Evolutionary conservation across 2,329 filamentous ascomycete genomes (phyloP).

Genomic region (Helotiales sp.): DNA sequence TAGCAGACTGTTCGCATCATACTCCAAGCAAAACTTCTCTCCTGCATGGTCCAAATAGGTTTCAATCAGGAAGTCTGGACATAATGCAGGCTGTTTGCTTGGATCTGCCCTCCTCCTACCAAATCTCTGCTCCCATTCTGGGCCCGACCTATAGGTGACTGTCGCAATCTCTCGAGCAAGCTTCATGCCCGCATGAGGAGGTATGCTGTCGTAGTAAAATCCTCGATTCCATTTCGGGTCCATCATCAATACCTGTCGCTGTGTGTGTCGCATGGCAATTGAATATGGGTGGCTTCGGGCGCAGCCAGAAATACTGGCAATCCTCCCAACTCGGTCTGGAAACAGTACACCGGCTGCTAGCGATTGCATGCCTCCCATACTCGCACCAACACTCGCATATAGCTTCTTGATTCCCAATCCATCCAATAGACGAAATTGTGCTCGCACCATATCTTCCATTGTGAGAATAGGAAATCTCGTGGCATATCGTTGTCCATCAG

Average conservation of each 20-base stretch:
- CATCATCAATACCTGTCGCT: conserved; percentile 98
- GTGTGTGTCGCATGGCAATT: conserved; percentile 97
- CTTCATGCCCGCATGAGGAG: conserved; percentile 96
- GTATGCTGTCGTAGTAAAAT: conserved; percentile 86
- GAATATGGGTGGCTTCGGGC: conserved; percentile 95
- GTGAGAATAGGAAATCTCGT: conserved; percentile 95
- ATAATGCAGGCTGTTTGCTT: conserved; percentile 85
- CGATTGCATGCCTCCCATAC: conserved; percentile 98
- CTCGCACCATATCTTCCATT: conserved; percentile 95
- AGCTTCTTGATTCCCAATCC: conserved; percentile 72
- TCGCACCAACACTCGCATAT: conserved; percentile 90
- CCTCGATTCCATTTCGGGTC: conserved; percentile 96
- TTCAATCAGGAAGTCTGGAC: conserved; percentile 95
- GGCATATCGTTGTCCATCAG: conserved; percentile 84
- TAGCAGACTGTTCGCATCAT: conserved; percentile 91
- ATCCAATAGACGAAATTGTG: conserved; percentile 89
- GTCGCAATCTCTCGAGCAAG: conserved; percentile 96
- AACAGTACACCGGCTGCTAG: conserved; percentile 84
- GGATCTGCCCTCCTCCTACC: conserved; percentile 84
- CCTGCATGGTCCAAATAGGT: conserved; percentile 97
- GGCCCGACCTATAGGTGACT: conserved; percentile 93
- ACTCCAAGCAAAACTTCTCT: conserved; percentile 96
- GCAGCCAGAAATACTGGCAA: conserved; percentile 91
- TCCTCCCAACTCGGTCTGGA: conserved; percentile 74
- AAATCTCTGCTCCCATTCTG: conserved; percentile 97